Conservation (phyloP, 2,329 filamentous ascomycete genomes). For the Sporothrix brunneoviolacea region DNA sequence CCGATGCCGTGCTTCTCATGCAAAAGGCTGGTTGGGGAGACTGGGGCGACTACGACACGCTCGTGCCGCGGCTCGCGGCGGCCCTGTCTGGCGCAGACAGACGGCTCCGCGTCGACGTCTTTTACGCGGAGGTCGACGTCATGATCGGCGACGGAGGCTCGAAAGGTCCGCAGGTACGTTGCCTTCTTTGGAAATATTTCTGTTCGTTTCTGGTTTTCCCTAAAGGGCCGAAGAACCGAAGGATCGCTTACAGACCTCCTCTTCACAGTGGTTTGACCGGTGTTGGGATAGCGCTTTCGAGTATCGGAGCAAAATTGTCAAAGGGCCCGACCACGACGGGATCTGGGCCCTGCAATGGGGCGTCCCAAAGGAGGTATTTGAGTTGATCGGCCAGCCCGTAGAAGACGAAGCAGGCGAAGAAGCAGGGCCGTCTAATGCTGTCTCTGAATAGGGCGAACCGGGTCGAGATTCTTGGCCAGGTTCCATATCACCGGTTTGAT, state of each 20-base stretch:
- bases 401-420: too few relatives aligned
- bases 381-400: conserved; percentile 2
- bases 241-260: too few relatives aligned
- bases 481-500: too few relatives aligned
- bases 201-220: neutral
- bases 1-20: conserved; percentile 25
- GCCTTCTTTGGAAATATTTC: neutral
- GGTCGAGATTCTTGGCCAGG: too few relatives aligned
- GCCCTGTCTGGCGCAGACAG: conserved; percentile 15
- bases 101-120: conserved; percentile 22
- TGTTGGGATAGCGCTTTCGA: conserved; percentile 24
- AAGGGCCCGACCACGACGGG: conserved; percentile 24
- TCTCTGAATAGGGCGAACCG: too few relatives aligned
- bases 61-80: conserved; percentile 23
- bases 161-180: conserved; percentile 14
- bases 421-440: too few relatives aligned
- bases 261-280: conserved; percentile 23
- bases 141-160: conserved; percentile 24
- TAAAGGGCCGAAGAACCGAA: too few relatives aligned
- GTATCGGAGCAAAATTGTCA: conserved; percentile 20
- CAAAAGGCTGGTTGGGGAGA: conserved; percentile 24
- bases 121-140: conserved; percentile 24
- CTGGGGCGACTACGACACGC: conserved; percentile 27
- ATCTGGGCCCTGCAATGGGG: conserved; percentile 22
- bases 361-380: conserved; percentile 18